Evolutionary conservation across 2,329 filamentous ascomycete genomes (phyloP).

Genomic region (Tolypocladium album): DNA sequence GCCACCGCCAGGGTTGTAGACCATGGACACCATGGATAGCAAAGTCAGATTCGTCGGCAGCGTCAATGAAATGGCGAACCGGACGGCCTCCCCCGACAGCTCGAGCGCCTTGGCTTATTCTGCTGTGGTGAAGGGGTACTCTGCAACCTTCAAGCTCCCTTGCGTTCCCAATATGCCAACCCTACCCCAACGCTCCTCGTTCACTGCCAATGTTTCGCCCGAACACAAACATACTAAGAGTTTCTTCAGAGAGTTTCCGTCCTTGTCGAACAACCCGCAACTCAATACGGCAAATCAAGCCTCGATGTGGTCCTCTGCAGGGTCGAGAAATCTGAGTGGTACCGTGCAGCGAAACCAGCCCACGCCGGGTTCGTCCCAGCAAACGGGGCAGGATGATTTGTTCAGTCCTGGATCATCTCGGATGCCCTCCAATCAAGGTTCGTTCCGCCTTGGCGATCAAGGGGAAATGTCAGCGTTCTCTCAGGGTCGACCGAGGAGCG

Average conservation of each 20-base stretch:
- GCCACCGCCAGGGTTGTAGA: neutral
- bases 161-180: neutral
- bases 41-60: conserved; percentile 7
- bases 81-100: neutral
- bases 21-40: conserved; percentile 6
- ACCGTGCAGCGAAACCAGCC: conserved; percentile 40
- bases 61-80: conserved; percentile 2
- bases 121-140: conserved; percentile 20
- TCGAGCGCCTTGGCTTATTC: conserved; percentile 13
- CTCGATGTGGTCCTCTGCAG: conserved; percentile 44
- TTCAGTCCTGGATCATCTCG: conserved; percentile 31
- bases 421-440: conserved; percentile 27
- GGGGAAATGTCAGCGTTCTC: conserved; percentile 28
- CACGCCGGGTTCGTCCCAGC: conserved; percentile 40
- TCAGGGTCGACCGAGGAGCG: conserved; percentile 35
- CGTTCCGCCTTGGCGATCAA: conserved; percentile 45
- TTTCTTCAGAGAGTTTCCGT: conserved; percentile 53
- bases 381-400: conserved; percentile 36
- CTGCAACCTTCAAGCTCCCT: neutral
- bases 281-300: conserved; percentile 35
- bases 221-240: conserved; percentile 27
- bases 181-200: neutral
- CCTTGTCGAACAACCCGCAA: conserved; percentile 50
- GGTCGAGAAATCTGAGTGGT: conserved; percentile 35
- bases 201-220: conserved; percentile 14